phyloP scores from a whole-genome alignment of 2,329 filamentous ascomycete species.

The Fusarium pseudoanthophilum region DNA sequence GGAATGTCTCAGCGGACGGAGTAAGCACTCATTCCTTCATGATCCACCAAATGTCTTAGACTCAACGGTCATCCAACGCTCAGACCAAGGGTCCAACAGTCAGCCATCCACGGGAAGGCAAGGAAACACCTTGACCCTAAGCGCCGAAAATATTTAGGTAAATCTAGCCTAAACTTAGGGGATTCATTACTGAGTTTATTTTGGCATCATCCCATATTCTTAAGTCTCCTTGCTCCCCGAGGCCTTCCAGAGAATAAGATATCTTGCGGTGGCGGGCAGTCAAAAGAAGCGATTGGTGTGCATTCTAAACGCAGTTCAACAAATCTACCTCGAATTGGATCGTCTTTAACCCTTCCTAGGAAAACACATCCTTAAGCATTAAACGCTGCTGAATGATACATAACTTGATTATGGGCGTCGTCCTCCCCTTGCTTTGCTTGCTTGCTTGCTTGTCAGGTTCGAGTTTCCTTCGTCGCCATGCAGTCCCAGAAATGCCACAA shows the following conservation, averaged over 20 bases:
- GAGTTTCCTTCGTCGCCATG: constrained; percentile 38
- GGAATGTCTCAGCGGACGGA: not conserved
- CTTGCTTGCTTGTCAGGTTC: constrained; percentile 12
- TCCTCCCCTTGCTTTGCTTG: constrained; percentile 13
- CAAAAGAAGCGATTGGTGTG: constrained; percentile 2
- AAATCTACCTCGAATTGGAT: not conserved
- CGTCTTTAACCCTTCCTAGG: not conserved
- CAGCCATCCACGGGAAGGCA: not conserved
- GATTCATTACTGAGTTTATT: not conserved
- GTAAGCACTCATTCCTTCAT: not conserved
- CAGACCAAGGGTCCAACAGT: constrained; percentile 19
- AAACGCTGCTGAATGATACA: constrained; percentile 29
- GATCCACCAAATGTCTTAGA: not conserved
- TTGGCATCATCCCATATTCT: not conserved
- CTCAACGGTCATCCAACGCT: constrained; percentile 7
- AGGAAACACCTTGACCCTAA: too few relatives aligned
- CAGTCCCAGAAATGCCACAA: constrained; percentile 45
- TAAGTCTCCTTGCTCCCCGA: rapidly evolving
- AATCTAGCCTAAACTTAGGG: not conserved
- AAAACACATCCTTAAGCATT: constrained; percentile 18
- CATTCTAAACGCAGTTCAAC: constrained; percentile 3
- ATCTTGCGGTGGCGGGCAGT: not conserved
- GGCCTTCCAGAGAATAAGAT: not conserved
- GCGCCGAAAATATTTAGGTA: not conserved
- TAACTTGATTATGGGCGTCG: constrained; percentile 33